Evolutionary conservation across 2,329 filamentous ascomycete genomes (phyloP).

Genomic region (Remersonia thermophila): DNA sequence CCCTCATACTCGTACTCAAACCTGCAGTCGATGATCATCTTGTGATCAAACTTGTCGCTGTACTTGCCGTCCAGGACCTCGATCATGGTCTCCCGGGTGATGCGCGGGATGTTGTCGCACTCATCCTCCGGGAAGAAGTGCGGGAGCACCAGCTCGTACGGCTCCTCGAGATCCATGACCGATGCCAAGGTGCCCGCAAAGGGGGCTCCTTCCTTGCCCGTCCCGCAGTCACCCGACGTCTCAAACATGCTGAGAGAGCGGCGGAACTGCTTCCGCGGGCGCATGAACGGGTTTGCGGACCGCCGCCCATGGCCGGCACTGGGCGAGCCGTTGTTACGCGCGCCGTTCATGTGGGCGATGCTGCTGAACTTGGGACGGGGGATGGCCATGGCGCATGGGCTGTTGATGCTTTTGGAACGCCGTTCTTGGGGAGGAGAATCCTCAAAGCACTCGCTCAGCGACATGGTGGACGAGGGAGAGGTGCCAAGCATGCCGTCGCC

Average conservation of each 20-base stretch:
- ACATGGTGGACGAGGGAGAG: conserved; percentile 48
- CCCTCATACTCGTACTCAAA: conserved; percentile 99
- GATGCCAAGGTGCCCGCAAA: conserved; percentile 45
- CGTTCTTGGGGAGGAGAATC: conserved; percentile 66
- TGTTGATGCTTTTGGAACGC: conserved; percentile 48
- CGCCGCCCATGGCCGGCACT: conserved; percentile 59
- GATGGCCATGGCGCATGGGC: conserved; percentile 37
- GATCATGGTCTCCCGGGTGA: conserved; percentile 68
- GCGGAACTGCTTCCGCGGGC: conserved; percentile 78
- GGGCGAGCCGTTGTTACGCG: conserved; percentile 66
- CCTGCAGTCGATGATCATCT: conserved; percentile 86
- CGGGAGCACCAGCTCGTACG: conserved; percentile 62
- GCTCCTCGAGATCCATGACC: conserved; percentile 73
- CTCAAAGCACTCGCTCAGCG: conserved; percentile 68
- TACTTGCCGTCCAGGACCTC: conserved; percentile 82
- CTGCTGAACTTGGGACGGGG: conserved; percentile 52
- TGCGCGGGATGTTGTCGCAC: conserved; percentile 77
- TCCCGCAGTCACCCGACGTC: conserved; percentile 76
- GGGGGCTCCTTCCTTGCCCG: conserved; percentile 54
- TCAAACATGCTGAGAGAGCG: conserved; percentile 98
- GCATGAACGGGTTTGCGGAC: conserved; percentile 55
- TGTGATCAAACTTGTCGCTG: conserved; percentile 61
- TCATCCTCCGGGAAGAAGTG: conserved; percentile 73
- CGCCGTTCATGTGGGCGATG: conserved; percentile 35
- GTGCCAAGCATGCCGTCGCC: conserved; percentile 23